A percentile compares a stretch with the other conserved stretches of the same genome.
These are phyloP conservation scores for Truncatella angustata DNA, from an alignment of 2,329 filamentous ascomycete species.

Conservation along the genomic window DNA sequence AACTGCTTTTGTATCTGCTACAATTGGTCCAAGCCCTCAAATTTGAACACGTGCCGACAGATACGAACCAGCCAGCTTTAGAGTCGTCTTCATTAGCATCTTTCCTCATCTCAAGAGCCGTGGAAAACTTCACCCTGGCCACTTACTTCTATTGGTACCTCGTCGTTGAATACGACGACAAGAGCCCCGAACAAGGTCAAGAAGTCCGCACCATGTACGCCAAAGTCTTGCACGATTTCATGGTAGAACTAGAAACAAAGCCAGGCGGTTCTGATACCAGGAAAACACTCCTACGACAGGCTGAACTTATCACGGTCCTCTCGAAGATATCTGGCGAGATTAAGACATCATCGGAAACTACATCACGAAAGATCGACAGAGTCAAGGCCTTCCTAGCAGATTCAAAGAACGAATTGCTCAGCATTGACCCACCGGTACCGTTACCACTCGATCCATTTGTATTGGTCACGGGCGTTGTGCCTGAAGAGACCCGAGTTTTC, in stretches of 20 bases:
- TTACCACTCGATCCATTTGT: constrained; percentile 86
- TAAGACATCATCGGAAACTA: constrained; percentile 74
- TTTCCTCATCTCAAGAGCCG: constrained; percentile 86
- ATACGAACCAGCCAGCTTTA: constrained; percentile 58
- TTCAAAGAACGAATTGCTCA: constrained; percentile 82
- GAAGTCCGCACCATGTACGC: constrained; percentile 84
- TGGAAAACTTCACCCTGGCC: constrained; percentile 83
- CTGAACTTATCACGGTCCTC: constrained; percentile 82
- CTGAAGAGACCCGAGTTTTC: constrained; percentile 87
- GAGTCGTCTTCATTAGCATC: constrained; percentile 78
- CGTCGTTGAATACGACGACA: constrained; percentile 94
- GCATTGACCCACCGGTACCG: constrained; percentile 81
- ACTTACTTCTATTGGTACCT: constrained; percentile 99
- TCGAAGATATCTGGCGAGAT: constrained; percentile 89
- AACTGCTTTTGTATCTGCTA: constrained; percentile 85
- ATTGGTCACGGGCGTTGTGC: constrained; percentile 73
- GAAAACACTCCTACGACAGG: constrained; percentile 78
- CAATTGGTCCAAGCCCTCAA: constrained; percentile 96
- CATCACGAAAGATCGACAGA: constrained; percentile 76
- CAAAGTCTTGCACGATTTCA: constrained; percentile 94
- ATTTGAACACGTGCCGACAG: constrained; percentile 74
- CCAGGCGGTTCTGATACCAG: constrained; percentile 70
- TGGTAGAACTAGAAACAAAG: constrained; percentile 76
- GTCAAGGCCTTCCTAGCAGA: constrained; percentile 84
- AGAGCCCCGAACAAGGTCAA: constrained; percentile 69